Evolutionary conservation across 2,329 filamentous ascomycete genomes (phyloP).

Genomic region (Pseudogymnoascus sp.): DNA sequence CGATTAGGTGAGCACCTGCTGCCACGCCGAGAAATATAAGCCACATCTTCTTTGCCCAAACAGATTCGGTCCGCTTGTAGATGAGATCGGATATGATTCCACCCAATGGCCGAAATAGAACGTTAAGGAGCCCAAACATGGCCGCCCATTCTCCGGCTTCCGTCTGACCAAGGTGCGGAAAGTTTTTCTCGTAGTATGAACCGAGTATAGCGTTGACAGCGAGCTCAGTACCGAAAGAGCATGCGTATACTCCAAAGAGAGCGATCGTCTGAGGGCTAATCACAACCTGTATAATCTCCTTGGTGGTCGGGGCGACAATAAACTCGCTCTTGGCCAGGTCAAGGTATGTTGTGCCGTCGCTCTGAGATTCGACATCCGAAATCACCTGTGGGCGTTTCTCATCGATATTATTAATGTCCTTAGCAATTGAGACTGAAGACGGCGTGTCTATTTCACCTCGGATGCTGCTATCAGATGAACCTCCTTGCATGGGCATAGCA

Average conservation of each 20-base stretch:
- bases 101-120: conserved; percentile 59
- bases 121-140: conserved; percentile 70
- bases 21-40: conserved; percentile 47
- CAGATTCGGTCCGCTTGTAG: conserved; percentile 21
- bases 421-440: conserved; percentile 40
- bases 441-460: conserved; percentile 41
- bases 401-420: conserved; percentile 13
- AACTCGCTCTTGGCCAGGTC: conserved; percentile 47
- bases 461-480: conserved; percentile 11
- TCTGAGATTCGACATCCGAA: conserved; percentile 31
- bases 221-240: conserved; percentile 57
- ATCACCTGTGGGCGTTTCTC: conserved; percentile 29
- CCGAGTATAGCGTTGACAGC: conserved; percentile 55
- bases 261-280: conserved; percentile 49
- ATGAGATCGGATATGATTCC: conserved; percentile 46
- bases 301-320: conserved; percentile 49
- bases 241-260: conserved; percentile 51
- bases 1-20: conserved; percentile 49
- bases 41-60: conserved; percentile 57
- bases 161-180: conserved; percentile 50
- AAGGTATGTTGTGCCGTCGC: conserved; percentile 40
- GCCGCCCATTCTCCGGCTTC: conserved; percentile 56
- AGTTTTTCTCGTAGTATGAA: conserved; percentile 53
- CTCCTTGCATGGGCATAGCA: conserved; percentile 34
- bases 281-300: conserved; percentile 39